Percentiles rank a stretch among this genome's conserved stretches.
These are phyloP conservation scores for Aquilaria agallochum DNA, from an alignment of 441 rosid genomes.

Conservation along the genomic window DNA sequence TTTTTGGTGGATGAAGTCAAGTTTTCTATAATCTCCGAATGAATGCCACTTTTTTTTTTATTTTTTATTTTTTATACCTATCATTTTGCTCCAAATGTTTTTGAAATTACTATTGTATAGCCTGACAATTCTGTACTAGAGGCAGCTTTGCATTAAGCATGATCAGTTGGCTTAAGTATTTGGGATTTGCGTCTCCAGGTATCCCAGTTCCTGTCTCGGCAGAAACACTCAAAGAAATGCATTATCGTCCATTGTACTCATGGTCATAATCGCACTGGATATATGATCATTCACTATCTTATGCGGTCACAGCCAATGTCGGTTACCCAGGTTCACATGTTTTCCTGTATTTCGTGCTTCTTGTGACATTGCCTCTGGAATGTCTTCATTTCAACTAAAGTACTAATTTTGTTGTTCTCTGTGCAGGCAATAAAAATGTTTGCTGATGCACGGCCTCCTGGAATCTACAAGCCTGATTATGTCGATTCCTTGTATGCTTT, in stretches of 20 bases:
- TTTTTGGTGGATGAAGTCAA: slow-evolving; percentile 7
- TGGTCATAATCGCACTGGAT: slow-evolving; percentile 98
- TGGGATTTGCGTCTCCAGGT: slow-evolving; percentile 41
- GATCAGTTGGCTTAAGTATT: not conserved
- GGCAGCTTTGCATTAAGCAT: not conserved
- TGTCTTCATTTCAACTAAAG: slow-evolving; percentile 3
- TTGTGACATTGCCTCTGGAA: slow-evolving; percentile 8
- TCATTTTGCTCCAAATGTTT: too few species aligned
- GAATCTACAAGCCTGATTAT: slow-evolving; percentile 94
- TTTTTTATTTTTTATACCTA: too few species aligned
- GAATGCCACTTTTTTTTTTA: too few species aligned
- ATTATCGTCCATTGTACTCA: slow-evolving; percentile 99
- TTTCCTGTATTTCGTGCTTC: slow-evolving; percentile 6
- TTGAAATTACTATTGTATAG: too few species aligned
- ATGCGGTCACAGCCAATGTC: slow-evolving; percentile 81
- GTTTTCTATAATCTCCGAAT: too few species aligned
- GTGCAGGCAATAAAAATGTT: slow-evolving; percentile 80
- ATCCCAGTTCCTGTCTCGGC: slow-evolving; percentile 63
- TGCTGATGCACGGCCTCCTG: slow-evolving; percentile 95
- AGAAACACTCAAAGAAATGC: slow-evolving; percentile 71
- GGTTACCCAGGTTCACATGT: slow-evolving; percentile 67
- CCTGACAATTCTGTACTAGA: not conserved
- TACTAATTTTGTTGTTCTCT: slow-evolving; percentile 21
- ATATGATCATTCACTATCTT: slow-evolving; percentile 92
- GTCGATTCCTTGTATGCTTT: slow-evolving; percentile 74